Conservation (phyloP, 495 filamentous ascomycete species). For the Lepraria neglecta region DNA sequence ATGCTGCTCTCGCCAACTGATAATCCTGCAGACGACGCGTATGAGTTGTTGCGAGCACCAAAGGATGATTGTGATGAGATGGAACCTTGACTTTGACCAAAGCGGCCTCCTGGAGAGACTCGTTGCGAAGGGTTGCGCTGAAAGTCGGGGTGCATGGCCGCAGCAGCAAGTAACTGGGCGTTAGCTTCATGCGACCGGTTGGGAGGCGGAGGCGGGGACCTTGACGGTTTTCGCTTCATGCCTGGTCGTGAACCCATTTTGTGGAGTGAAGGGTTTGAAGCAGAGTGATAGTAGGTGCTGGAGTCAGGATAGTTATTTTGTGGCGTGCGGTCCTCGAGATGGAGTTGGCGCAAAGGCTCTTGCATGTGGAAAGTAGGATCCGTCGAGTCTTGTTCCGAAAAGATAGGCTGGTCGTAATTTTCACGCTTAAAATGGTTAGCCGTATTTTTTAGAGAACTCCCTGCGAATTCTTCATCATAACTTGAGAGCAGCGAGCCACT, state of each 20-base stretch:
- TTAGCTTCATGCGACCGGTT: constrained; percentile 67
- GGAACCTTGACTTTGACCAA: constrained; percentile 57
- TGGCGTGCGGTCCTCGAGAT: constrained; percentile 53
- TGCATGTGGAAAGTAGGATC: constrained; percentile 57
- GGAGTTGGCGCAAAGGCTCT: constrained; percentile 54
- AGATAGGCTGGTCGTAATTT: constrained; percentile 58
- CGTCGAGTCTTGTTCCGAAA: constrained; percentile 51
- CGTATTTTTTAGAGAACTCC: constrained; percentile 21
- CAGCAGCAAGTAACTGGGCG: constrained; percentile 17
- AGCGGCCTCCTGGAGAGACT: constrained; percentile 39
- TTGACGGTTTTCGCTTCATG: constrained; percentile 68
- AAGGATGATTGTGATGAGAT: constrained; percentile 67
- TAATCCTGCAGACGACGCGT: constrained; percentile 57
- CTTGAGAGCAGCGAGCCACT: constrained; percentile 44
- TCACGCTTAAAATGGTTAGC: constrained; percentile 44
- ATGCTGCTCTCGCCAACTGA: constrained; percentile 64
- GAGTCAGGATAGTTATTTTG: constrained; percentile 31
- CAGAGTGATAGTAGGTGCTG: constrained; percentile 1
- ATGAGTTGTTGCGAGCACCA: constrained; percentile 66
- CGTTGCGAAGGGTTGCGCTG: constrained; percentile 46
- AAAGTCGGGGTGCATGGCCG: constrained; percentile 56
- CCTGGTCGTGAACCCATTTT: constrained; percentile 43
- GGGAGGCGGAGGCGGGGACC: constrained; percentile 59
- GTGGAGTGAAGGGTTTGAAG: constrained; percentile 34
- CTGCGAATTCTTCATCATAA: constrained; percentile 36